Evolutionary conservation across 805 yeast species (phyloP).

Genomic region (Grigorovia jiainica): DNA sequence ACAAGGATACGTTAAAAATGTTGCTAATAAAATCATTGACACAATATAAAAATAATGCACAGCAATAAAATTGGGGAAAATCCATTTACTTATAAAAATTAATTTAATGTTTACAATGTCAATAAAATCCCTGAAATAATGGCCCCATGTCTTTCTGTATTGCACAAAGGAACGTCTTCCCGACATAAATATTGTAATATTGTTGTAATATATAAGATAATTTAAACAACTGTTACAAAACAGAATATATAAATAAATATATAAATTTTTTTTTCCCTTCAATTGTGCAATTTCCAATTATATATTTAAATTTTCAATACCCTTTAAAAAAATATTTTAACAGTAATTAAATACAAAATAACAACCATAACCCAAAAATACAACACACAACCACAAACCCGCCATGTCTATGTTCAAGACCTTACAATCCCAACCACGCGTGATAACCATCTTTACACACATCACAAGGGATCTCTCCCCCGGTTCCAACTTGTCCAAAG

Average conservation of each 20-base stretch:
- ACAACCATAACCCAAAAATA: background rate
- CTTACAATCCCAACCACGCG: slow-evolving; percentile 36
- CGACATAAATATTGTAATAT: too few relatives aligned
- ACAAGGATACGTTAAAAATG: slow-evolving; percentile 67
- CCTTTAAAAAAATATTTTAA: too few relatives aligned
- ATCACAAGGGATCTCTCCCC: slow-evolving; percentile 14
- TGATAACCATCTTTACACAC: slow-evolving; percentile 35
- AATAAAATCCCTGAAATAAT: slow-evolving; percentile 29
- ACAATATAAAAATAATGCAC: slow-evolving; percentile 69
- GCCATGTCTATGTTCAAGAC: slow-evolving; percentile 41
- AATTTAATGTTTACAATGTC: slow-evolving; percentile 18
- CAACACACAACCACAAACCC: background rate
- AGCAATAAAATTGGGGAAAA: slow-evolving; percentile 37
- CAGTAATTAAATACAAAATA: too few relatives aligned
- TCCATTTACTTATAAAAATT: slow-evolving; percentile 27
- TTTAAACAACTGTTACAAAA: too few relatives aligned
- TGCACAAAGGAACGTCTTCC: background rate
- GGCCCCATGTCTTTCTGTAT: slow-evolving; percentile 30
- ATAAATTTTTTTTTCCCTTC: too few relatives aligned
- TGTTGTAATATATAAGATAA: too few relatives aligned
- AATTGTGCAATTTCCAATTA: too few relatives aligned
- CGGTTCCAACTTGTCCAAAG: background rate
- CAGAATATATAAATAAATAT: too few relatives aligned
- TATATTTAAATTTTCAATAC: too few relatives aligned
- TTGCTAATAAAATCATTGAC: slow-evolving; percentile 47